Evolutionary conservation across 768 basidiomycete species (phyloP).

Genomic region (Xerocomellus intermedius): DNA sequence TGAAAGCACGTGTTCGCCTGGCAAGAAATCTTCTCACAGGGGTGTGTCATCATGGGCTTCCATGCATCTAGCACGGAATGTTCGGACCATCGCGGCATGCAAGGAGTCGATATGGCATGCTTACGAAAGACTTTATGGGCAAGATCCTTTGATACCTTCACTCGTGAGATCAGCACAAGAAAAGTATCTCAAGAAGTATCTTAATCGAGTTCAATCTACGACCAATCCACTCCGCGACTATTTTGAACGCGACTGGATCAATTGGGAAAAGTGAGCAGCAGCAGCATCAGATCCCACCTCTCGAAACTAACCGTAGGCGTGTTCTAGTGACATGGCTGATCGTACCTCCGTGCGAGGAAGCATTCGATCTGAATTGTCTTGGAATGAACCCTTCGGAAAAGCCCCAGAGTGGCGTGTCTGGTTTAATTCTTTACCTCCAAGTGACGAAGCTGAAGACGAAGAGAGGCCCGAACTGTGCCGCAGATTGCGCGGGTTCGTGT

Average conservation of each 20-base stretch:
- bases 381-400: conserved; percentile 50
- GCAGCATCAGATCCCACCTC: not conserved
- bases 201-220: conserved; percentile 19
- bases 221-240: conserved; percentile 47
- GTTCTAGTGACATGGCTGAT: conserved; percentile 68
- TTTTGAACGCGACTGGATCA: conserved; percentile 65
- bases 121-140: conserved; percentile 49
- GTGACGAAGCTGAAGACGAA: conserved; percentile 15
- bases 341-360: conserved; percentile 59
- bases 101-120: conserved; percentile 70
- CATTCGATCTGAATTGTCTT: conserved; percentile 46
- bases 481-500: conserved; percentile 54
- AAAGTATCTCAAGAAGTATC: conserved; percentile 26
- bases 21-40: conserved; percentile 24
- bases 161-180: conserved; percentile 37
- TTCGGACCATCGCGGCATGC: conserved; percentile 57
- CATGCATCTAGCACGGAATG: conserved; percentile 64
- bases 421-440: conserved; percentile 36
- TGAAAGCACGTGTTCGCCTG: conserved; percentile 12
- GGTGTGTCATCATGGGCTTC: conserved; percentile 46
- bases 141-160: conserved; percentile 38
- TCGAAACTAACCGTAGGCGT: conserved; percentile 6
- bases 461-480: conserved; percentile 36
- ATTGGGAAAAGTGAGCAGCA: conserved; percentile 63
- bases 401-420: conserved; percentile 53